Evolutionary conservation across 345 rosid genomes (phyloP), one percentile per base, ranked within the genome.

Genomic region (Melaleuca quinquenervia): DNA sequence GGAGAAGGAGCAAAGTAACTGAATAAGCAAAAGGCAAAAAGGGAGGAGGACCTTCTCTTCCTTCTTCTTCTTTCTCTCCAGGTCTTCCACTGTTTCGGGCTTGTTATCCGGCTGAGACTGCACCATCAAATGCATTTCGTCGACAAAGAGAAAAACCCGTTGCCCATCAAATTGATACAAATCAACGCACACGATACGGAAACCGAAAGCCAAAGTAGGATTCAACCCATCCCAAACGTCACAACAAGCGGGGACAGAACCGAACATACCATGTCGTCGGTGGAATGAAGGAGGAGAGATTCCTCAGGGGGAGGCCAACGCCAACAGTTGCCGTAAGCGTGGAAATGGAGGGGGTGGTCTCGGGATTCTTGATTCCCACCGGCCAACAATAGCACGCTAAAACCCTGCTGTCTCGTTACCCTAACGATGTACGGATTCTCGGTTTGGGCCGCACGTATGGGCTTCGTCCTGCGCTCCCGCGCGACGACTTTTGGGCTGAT

Each of bases 61-160:
- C 86, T 95, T 96, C 91, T 92, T 96, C 95, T 95, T 95, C 93
- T 96, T 94, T 58, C 96, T 89, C 90, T 96, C 99, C 26, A 92
- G 93, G 32, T 96, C 99, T 86, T 95, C 96, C 18, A 88, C 93
- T 10, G 95, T 93, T 75, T 87, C 91, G 6, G 87, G 88, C 91
- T 92, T 93, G 85, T 89, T 89, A 86, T 92, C 98, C 52, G 93
- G 84, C 82, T 87, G 89, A 21, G 94, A 90, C 96, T 93, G 93
- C 78, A 48, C 78, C 6, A 70, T 32, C 78, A 18, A 15, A 70
- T 8, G 78, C 78, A 70, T 70, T 18, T 32, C 24, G 78, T 32
- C 78, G 48, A 32, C 78, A 64, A 85, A 89, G 45, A 83, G n/a
- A 48, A 20, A 74, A n/a, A 49, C 15, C 29, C 50, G 24, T 32